Evolutionary conservation across 2,329 filamentous ascomycete genomes (phyloP).

Genomic region (Fusarium concolor): DNA sequence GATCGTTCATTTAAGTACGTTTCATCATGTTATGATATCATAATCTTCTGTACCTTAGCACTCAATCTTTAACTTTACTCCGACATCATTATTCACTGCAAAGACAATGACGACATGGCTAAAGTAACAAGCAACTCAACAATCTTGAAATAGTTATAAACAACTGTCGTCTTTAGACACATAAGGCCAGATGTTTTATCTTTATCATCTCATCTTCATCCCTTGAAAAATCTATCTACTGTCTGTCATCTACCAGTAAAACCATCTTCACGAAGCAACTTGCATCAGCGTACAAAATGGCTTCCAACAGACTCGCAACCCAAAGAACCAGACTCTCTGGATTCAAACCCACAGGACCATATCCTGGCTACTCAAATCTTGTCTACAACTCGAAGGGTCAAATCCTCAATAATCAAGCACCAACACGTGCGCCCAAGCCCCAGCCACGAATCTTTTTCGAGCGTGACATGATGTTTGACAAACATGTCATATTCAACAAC

Average conservation of each 20-base stretch:
- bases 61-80: no score
- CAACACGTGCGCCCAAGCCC: background rate
- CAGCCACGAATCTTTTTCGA: background rate
- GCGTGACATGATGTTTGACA: background rate
- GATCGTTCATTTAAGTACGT: background rate
- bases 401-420: background rate
- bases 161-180: rapidly evolving
- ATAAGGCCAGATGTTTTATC: rapidly evolving
- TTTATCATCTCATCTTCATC: background rate
- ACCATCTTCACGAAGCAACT: background rate
- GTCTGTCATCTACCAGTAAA: no score
- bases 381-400: background rate
- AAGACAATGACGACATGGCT: background rate
- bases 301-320: background rate
- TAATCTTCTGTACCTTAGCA: rapidly evolving
- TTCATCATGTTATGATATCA: background rate
- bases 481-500: background rate
- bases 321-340: background rate
- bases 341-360: no score
- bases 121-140: background rate
- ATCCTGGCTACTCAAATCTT: background rate
- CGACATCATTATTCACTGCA: background rate
- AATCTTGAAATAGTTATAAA: background rate
- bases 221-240: no score
- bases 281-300: background rate